A percentile compares a stretch with the other conserved stretches of the same genome.
These are phyloP conservation scores for Pulveroboletus sp. DNA, from an alignment of 768 basidiomycete genomes.

Conservation along the genomic window DNA sequence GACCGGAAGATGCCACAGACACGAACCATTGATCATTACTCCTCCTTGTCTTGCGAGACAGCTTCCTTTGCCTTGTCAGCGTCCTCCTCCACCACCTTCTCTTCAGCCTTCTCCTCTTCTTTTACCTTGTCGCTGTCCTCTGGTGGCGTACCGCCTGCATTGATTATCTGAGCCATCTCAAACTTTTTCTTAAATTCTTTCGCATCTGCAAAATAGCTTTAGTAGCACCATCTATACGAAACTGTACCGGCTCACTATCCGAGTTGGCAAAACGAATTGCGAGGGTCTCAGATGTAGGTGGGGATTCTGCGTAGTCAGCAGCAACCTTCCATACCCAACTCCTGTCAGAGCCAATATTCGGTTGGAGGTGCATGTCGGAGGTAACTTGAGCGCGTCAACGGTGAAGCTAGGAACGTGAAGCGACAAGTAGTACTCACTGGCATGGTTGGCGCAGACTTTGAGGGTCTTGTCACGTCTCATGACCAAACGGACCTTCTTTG, in stretches of 20 bases:
- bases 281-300: constrained; percentile 89
- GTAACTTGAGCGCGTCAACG: constrained; percentile 51
- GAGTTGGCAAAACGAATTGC: constrained; percentile 98
- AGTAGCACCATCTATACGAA: background rate
- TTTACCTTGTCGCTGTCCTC: constrained; percentile 23
- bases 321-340: constrained; percentile 99
- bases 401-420: background rate
- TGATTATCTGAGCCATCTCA: constrained; percentile 75
- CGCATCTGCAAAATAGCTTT: constrained; percentile 53
- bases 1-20: constrained; percentile 3
- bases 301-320: constrained; percentile 90
- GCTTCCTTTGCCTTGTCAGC: constrained; percentile 34
- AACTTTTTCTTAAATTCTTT: constrained; percentile 85
- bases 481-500: constrained; percentile 89
- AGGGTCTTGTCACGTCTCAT: constrained; percentile 99
- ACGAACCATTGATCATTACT: constrained; percentile 12
- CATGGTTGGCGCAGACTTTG: constrained; percentile 99
- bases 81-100: constrained; percentile 21
- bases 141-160: constrained; percentile 34
- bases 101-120: constrained; percentile 26
- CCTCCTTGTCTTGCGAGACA: constrained; percentile 29
- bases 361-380: constrained; percentile 87
- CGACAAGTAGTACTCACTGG: constrained; percentile 49
- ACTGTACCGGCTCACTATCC: constrained; percentile 66
- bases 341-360: constrained; percentile 97